These are phyloP conservation scores for Isatis tinctoria DNA, from an alignment of 345 rosid species.

Conservation along the genomic window DNA sequence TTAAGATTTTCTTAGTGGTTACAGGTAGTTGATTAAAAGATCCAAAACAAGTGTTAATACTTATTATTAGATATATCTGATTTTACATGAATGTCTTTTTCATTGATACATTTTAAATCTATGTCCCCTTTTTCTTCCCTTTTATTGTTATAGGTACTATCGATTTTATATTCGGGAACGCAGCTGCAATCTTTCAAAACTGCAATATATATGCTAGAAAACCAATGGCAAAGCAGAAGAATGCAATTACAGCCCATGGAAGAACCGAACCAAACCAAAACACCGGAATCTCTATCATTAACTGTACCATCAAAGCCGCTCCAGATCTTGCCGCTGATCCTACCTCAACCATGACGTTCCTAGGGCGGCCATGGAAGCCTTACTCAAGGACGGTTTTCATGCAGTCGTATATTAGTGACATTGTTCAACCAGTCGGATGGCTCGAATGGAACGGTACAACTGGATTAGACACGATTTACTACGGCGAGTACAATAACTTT, in stretches of 20 bases:
- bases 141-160: constrained; percentile 31
- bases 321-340: constrained; percentile 49
- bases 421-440: constrained; percentile 56
- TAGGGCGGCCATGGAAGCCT: constrained; percentile 65
- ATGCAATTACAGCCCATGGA: constrained; percentile 64
- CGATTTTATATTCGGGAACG: constrained; percentile 55
- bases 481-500: constrained; percentile 54
- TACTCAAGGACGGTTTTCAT: constrained; percentile 60
- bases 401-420: constrained; percentile 50
- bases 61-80: too few relatives aligned
- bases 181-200: constrained; percentile 43
- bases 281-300: constrained; percentile 61
- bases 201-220: constrained; percentile 48
- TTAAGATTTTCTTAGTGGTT: not conserved
- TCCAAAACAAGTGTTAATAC: too few relatives aligned
- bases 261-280: constrained; percentile 54
- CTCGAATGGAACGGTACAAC: constrained; percentile 61
- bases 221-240: constrained; percentile 51
- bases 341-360: constrained; percentile 32
- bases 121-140: not conserved
- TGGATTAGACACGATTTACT: constrained; percentile 53
- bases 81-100: not conserved
- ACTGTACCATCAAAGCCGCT: constrained; percentile 50
- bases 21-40: too few relatives aligned
- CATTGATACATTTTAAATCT: not conserved